Evolutionary conservation across 257 asterid genomes (phyloP).

Genomic region (Solanum peruvianum): DNA sequence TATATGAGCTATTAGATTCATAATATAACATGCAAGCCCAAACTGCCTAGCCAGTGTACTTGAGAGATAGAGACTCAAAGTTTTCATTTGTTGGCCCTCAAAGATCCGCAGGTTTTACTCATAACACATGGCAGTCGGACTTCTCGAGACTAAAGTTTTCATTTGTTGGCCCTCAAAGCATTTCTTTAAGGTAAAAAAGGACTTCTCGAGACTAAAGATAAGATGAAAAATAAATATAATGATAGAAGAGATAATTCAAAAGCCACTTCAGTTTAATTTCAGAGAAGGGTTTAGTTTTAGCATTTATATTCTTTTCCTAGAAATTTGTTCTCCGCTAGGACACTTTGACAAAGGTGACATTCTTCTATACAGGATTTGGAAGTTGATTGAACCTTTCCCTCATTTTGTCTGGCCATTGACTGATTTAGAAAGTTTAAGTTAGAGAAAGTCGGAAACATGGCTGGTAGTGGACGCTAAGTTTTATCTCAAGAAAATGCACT

Average conservation of each 20-base stretch:
- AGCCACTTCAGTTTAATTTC: background rate
- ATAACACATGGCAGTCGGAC: background rate
- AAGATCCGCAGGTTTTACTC: background rate
- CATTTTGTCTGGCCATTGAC: background rate
- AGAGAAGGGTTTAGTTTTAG: background rate
- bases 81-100: background rate
- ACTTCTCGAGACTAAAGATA: background rate
- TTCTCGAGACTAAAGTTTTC: background rate
- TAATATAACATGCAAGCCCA: background rate
- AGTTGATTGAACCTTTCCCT: background rate
- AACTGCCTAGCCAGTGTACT: background rate
- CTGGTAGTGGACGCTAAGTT: background rate
- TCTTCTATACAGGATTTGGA: background rate
- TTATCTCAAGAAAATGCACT: background rate
- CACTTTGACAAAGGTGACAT: background rate
- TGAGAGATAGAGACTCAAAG: background rate
- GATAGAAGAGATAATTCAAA: background rate
- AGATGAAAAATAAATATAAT: background rate
- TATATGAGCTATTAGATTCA: background rate
- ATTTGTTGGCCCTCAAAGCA: background rate
- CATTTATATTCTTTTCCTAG: background rate
- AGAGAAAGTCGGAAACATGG: background rate
- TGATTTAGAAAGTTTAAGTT: background rate
- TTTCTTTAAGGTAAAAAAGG: background rate
- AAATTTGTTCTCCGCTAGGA: background rate